Base-by-base conservation (phyloP, 2,329 filamentous ascomycete genomes). In the Phaeomoniella chlamydospora region DNA sequence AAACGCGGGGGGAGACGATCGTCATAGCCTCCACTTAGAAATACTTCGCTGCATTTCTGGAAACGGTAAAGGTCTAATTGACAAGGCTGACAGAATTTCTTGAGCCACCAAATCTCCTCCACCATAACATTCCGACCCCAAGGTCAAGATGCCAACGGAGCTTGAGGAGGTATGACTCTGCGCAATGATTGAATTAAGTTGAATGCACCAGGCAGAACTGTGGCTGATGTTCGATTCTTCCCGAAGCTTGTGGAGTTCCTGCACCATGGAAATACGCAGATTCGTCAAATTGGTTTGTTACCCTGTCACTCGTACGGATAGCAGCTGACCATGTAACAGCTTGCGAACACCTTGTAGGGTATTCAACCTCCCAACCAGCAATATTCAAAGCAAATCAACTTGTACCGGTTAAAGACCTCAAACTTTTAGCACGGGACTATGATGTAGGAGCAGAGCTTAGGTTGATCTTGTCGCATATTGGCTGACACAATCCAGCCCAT, bases 161-260 rank as follows among this genome's bases (percentile, higher is more conserved):
- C 57, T 86, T 31, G 79, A 85, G 62, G 80, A 86, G 61, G 80
- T 83, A 63, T 30, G 53, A 41, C n/a, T 5, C 15, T 17, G 5
- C 29, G 26, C n/a, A n/a, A n/a, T n/a, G n/a, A n/a, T n/a, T n/a
- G n/a, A n/a, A n/a, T n/a, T n/a, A n/a, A n/a, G n/a, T 29, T 9
- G 6, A 3, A 35, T 29, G 10, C 5, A 13, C 30, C 12, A 29
- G 5, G 15, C 18, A 30, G 36, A 41, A 46, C 33, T 46, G 29
- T 34, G 17, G 15, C 15, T 40, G 42, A 37, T 30, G n/a, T 26
- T 34, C n/a, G n/a, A n/a, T n/a, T 13, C 33, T 15, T 29, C 18
- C 18, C 41, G 33, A 47, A 93, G 84, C 75, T 94, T 37, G 85
- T 94, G 42, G 85, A 86, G 55, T 94, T 96, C 60, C 81, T 96